Evolutionary conservation across 2,329 filamentous ascomycete species (phyloP).

Genomic region (Stemphylium lycopersici): DNA sequence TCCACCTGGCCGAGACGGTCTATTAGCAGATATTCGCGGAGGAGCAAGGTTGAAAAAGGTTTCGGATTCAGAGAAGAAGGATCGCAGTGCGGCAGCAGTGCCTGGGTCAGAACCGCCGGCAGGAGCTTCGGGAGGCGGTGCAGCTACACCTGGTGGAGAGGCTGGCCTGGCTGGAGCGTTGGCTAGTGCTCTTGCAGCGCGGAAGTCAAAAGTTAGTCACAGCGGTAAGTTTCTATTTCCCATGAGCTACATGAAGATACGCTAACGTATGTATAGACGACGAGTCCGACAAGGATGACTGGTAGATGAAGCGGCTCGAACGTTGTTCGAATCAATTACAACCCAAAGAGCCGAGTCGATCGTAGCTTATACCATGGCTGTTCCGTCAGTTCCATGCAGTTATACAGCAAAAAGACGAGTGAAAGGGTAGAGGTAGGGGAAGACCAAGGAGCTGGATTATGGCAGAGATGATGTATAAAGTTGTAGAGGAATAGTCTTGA

Average conservation of each 20-base stretch:
- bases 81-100: slow-evolving; percentile 71
- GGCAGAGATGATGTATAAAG: neutral
- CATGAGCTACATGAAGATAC: slow-evolving; percentile 10
- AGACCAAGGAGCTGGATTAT: neutral
- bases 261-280: slow-evolving; percentile 65
- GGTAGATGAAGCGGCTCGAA: slow-evolving; percentile 52
- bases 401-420: neutral
- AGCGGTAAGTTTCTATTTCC: slow-evolving; percentile 69
- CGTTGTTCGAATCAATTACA: neutral
- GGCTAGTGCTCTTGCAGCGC: slow-evolving; percentile 81
- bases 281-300: slow-evolving; percentile 77
- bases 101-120: slow-evolving; percentile 53
- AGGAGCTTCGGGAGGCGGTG: slow-evolving; percentile 58
- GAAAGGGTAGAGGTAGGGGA: neutral
- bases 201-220: slow-evolving; percentile 92
- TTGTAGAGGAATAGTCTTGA: neutral
- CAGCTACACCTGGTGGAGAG: slow-evolving; percentile 35
- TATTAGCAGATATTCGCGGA: slow-evolving; percentile 75
- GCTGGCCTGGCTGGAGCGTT: slow-evolving; percentile 59
- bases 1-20: slow-evolving; percentile 61
- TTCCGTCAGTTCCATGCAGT: neutral
- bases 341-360: slow-evolving; percentile 1
- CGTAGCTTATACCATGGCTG: neutral
- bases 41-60: slow-evolving; percentile 74
- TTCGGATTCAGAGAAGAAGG: slow-evolving; percentile 70